These are phyloP conservation scores for Phaeosphaeriaceae sp. DNA, from an alignment of 2,329 filamentous ascomycete species.

Conservation along the genomic window DNA sequence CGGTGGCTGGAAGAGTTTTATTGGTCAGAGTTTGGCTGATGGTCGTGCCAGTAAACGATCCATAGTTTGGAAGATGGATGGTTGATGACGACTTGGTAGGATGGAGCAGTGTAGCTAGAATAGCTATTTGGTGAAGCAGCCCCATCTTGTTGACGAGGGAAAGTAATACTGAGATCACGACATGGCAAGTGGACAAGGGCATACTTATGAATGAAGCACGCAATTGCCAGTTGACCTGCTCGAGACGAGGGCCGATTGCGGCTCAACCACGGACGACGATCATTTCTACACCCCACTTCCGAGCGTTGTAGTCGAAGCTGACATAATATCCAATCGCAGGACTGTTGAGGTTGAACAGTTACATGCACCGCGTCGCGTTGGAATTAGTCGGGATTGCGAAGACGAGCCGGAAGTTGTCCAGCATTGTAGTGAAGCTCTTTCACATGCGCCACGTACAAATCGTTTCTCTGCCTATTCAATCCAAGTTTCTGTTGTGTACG, in stretches of 20 bases:
- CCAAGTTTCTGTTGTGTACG: neutral
- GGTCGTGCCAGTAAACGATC: conserved; percentile 47
- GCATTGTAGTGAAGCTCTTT: neutral
- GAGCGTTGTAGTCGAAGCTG: neutral
- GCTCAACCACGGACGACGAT: neutral
- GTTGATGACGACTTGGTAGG: conserved; percentile 1
- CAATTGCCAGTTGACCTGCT: neutral
- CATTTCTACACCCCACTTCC: neutral
- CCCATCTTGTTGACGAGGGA: neutral
- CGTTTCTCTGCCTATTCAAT: neutral
- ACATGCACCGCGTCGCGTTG: neutral
- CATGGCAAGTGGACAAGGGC: neutral
- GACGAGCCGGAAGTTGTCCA: neutral
- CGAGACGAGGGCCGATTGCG: neutral
- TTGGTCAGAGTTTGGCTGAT: conserved; percentile 47
- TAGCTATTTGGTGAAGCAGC: neutral
- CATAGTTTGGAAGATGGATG: conserved; percentile 46
- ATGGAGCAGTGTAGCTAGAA: neutral
- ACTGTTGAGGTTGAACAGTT: neutral
- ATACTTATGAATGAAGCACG: neutral
- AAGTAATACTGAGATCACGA: neutral
- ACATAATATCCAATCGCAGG: neutral
- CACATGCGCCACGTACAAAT: neutral
- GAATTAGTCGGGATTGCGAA: neutral
- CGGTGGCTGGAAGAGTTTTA: conserved; percentile 38